phyloP scores from a whole-genome alignment of 495 filamentous ascomycete genomes.

The Pseudoneurospora amorphoporcata region DNA sequence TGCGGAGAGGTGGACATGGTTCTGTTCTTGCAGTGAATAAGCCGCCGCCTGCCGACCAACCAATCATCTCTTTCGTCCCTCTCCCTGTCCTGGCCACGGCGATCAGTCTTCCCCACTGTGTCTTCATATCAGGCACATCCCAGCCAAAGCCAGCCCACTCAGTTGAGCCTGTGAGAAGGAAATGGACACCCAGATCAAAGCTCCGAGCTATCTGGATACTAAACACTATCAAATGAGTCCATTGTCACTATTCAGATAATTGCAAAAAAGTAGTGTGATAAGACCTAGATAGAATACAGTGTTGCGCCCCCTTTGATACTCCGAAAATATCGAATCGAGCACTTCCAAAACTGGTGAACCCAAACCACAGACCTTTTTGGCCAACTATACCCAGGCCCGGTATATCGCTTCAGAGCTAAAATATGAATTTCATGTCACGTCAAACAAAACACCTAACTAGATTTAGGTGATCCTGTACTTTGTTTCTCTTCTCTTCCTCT shows the following conservation, averaged over 20 bases:
- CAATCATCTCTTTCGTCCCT: conserved; percentile 1
- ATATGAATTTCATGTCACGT: background rate
- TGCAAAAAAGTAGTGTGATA: background rate
- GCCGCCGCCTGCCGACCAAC: conserved; percentile 13
- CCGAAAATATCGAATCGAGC: background rate
- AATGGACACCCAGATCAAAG: background rate
- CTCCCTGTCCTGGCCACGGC: background rate
- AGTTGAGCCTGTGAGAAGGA: background rate
- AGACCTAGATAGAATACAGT: background rate
- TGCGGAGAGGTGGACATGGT: background rate
- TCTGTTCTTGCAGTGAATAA: background rate
- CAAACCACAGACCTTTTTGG: background rate
- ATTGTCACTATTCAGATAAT: background rate
- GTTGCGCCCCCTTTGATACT: background rate
- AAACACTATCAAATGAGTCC: background rate
- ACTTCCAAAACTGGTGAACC: background rate
- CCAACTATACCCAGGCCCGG: background rate
- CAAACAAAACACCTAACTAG: background rate
- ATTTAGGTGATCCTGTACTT: background rate
- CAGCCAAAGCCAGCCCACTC: background rate
- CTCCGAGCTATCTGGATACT: background rate
- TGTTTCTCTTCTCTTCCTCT: background rate
- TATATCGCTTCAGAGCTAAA: background rate
- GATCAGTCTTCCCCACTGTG: background rate
- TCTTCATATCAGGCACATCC: background rate